These are phyloP conservation scores for Trichoderma pleuroti DNA, from an alignment of 2,329 filamentous ascomycete species.

Conservation along the genomic window DNA sequence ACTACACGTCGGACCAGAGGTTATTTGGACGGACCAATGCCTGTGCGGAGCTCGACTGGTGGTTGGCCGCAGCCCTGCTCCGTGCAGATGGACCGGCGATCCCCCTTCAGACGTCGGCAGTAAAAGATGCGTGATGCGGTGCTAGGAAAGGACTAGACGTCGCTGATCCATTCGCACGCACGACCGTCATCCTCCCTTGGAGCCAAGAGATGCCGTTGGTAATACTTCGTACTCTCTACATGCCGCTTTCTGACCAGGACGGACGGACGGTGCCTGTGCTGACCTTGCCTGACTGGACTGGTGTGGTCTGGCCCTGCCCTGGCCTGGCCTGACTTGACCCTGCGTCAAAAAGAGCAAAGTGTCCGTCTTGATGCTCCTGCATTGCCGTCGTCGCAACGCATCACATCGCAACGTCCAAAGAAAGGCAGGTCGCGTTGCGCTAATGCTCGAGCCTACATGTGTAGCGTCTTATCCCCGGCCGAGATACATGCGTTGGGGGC, in stretches of 20 bases:
- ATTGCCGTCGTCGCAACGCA: slow-evolving; percentile 12
- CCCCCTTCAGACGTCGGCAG: slow-evolving; percentile 9
- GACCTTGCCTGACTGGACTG: not conserved
- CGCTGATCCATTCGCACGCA: not conserved
- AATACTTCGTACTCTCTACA: not conserved
- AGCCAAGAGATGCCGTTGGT: not conserved
- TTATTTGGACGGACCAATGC: slow-evolving; percentile 3
- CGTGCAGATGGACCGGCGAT: slow-evolving; percentile 9
- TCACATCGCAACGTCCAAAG: not conserved
- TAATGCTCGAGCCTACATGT: slow-evolving; percentile 4
- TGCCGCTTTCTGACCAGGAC: not conserved
- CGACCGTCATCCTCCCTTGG: not conserved
- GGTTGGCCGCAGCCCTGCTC: slow-evolving; percentile 5
- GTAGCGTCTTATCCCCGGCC: slow-evolving; percentile 3
- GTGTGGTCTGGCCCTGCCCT: not conserved
- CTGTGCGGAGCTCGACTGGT: slow-evolving; percentile 3
- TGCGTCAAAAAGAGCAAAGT: not conserved
- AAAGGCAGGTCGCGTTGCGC: not conserved
- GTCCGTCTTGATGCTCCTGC: not conserved
- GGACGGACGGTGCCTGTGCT: not conserved
- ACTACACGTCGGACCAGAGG: not conserved
- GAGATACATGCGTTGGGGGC: slow-evolving; percentile 1
- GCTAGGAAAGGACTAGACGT: not conserved
- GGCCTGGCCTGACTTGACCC: not conserved
- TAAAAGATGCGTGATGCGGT: not conserved